Evolutionary conservation across 75 land plant species (phyloP).

Genomic region (Azolla pinnata): DNA sequence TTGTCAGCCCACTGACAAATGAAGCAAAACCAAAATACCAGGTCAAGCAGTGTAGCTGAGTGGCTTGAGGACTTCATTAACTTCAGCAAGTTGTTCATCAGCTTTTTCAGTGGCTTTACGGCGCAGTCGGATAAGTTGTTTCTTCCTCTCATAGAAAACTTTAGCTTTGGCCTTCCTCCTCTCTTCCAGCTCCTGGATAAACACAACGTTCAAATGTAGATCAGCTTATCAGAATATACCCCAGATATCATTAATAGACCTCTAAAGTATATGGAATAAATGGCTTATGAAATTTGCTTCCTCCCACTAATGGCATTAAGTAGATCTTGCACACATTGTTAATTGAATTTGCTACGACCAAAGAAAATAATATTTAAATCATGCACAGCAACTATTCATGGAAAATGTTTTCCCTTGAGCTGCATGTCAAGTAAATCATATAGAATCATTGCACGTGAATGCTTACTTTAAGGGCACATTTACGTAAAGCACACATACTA

Average conservation of each 20-base stretch:
- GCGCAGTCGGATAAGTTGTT: constrained; percentile 45
- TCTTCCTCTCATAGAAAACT: constrained; percentile 58
- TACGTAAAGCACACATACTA: not conserved
- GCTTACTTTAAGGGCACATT: not conserved
- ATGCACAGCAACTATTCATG: constrained; percentile 38
- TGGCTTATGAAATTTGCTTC: not conserved
- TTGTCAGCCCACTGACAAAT: no score
- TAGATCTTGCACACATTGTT: not conserved
- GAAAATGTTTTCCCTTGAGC: not conserved
- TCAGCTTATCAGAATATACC: not conserved
- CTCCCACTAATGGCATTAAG: no score
- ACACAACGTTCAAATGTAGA: not conserved
- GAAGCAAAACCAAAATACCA: no score
- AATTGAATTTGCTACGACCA: constrained; percentile 13
- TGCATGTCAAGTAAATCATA: not conserved
- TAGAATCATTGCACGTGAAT: not conserved
- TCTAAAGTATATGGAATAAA: not conserved
- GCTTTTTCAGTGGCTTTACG: constrained; percentile 46
- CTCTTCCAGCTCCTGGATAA: constrained; percentile 51
- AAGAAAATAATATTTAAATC: constrained; percentile 26
- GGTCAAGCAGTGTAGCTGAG: constrained; percentile 33
- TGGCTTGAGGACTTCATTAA: constrained; percentile 41
- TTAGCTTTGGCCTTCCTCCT: constrained; percentile 67
- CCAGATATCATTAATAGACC: not conserved
- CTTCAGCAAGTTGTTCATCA: constrained; percentile 44